phyloP scores from a whole-genome alignment of 2,329 filamentous ascomycete genomes.

The Fusarium pilosicola region DNA sequence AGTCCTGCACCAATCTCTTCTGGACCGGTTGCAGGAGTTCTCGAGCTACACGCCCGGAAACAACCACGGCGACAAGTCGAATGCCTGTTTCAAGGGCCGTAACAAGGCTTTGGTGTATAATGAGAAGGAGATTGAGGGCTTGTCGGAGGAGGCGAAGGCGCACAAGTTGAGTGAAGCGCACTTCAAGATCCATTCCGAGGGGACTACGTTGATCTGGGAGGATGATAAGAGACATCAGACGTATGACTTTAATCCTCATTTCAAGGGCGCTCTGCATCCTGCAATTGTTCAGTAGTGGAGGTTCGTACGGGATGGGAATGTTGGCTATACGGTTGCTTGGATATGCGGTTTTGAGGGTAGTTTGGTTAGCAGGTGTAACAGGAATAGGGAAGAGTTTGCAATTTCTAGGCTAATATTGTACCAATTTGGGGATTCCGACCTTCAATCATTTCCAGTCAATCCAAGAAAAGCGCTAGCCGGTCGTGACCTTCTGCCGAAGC shows the following conservation, averaged over 20 bases:
- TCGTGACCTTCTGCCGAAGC: background rate
- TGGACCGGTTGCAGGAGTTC: constrained; percentile 48
- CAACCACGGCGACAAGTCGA: constrained; percentile 46
- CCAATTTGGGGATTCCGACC: background rate
- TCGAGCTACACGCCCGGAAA: constrained; percentile 46
- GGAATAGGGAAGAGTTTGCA: background rate
- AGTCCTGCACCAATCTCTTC: constrained; percentile 51
- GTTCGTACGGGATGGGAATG: background rate
- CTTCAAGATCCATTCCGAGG: constrained; percentile 14
- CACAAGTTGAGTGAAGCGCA: constrained; percentile 8
- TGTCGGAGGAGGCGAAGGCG: background rate
- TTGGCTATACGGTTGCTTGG: background rate
- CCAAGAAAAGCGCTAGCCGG: background rate
- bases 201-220: background rate
- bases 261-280: background rate
- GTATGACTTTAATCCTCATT: constrained; percentile 29
- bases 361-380: background rate
- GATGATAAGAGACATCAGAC: constrained; percentile 30
- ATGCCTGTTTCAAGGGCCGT: constrained; percentile 44
- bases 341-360: background rate
- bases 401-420: background rate
- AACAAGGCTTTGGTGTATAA: constrained; percentile 15
- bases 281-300: background rate
- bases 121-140: background rate
- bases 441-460: background rate